Conservation (phyloP, 768 basidiomycete genomes). For the Leccinum arenicola region DNA sequence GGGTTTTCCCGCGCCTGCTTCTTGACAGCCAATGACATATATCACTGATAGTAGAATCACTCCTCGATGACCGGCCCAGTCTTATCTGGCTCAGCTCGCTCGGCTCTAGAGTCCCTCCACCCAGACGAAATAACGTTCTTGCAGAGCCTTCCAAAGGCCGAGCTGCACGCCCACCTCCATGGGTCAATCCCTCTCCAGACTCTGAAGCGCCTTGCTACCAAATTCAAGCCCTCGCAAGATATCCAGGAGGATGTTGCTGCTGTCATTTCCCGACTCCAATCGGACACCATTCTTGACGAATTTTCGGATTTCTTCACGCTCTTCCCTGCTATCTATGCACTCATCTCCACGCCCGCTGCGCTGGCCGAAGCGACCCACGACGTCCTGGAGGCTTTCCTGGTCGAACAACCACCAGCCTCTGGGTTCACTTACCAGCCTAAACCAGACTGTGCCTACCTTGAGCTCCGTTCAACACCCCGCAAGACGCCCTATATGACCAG, state of each 20-base stretch:
- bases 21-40: too few species aligned
- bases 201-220: slow-evolving; percentile 59
- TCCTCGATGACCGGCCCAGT: neutral
- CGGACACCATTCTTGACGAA: slow-evolving; percentile 43
- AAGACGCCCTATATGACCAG: slow-evolving; percentile 56
- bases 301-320: slow-evolving; percentile 72
- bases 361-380: slow-evolving; percentile 56
- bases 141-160: slow-evolving; percentile 68
- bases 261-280: slow-evolving; percentile 41
- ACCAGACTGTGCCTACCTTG: slow-evolving; percentile 69
- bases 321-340: slow-evolving; percentile 76
- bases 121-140: slow-evolving; percentile 57
- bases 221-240: slow-evolving; percentile 28
- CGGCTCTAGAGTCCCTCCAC: slow-evolving; percentile 54
- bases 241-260: slow-evolving; percentile 38
- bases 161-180: slow-evolving; percentile 84
- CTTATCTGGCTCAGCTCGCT: slow-evolving; percentile 35
- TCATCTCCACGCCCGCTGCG: slow-evolving; percentile 60
- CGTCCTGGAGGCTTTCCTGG: slow-evolving; percentile 65
- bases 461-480: slow-evolving; percentile 81
- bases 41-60: too few species aligned
- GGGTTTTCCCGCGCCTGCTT: too few species aligned
- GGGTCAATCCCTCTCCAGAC: slow-evolving; percentile 72
- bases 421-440: slow-evolving; percentile 31
- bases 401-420: slow-evolving; percentile 17